Conservation (phyloP, 306 rosid species). For the Potentilla sterilis region DNA sequence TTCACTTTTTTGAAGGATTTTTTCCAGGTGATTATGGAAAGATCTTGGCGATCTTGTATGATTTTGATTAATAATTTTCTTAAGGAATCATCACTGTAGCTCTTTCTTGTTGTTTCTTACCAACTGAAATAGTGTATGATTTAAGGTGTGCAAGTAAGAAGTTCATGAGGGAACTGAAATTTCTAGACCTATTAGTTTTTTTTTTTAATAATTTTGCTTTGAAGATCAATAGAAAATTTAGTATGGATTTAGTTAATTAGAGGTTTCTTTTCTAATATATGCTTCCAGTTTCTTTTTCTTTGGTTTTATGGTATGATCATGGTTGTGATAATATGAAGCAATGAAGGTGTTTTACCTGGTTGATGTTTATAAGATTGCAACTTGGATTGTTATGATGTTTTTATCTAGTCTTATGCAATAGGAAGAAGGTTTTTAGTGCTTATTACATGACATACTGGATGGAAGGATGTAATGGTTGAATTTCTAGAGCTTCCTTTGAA, state of each 20-base stretch:
- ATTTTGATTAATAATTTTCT: neutral
- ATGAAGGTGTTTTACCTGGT: neutral
- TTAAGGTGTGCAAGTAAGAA: neutral
- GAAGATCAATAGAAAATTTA: neutral
- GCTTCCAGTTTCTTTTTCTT: neutral
- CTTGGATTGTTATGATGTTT: neutral
- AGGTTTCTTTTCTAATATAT: neutral
- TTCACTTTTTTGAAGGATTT: neutral
- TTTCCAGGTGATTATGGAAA: neutral
- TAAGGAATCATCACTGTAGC: neutral
- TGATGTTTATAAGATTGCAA: neutral
- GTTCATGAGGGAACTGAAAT: neutral
- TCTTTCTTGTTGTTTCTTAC: neutral
- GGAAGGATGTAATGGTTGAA: neutral
- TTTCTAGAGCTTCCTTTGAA: neutral
- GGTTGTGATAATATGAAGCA: neutral
- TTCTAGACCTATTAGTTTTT: neutral
- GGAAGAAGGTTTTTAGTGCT: neutral
- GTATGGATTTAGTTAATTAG: neutral
- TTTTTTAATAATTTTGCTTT: neutral
- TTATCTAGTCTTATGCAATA: neutral
- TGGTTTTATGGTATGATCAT: neutral
- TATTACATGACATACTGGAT: neutral
- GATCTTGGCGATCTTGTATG: neutral
- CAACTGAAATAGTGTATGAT: neutral